phyloP scores from a whole-genome alignment of 2,329 filamentous ascomycete species.

The Niveomyces coronatus region DNA sequence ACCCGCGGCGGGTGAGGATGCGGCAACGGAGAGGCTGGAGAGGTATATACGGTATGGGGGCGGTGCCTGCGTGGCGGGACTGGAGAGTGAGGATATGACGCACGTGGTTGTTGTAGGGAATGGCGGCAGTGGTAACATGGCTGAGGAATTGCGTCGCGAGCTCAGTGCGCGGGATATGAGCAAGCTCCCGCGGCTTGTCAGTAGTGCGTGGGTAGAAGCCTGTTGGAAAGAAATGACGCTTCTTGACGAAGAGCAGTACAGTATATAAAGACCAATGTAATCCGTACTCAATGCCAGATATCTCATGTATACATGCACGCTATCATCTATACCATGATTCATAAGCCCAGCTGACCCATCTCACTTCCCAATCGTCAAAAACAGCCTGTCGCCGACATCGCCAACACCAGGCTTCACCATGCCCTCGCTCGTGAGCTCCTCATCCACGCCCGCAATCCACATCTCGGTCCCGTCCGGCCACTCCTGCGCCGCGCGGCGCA shows the following conservation, averaged over 20 bases:
- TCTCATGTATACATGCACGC: no score
- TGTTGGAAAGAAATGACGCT: conserved; percentile 72
- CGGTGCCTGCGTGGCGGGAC: conserved; percentile 42
- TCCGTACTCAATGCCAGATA: background rate
- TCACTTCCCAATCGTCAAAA: conserved; percentile 78
- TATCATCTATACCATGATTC: no score
- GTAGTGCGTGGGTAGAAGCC: conserved; percentile 61
- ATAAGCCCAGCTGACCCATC: no score
- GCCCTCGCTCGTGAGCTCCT: conserved; percentile 60
- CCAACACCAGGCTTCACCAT: conserved; percentile 89
- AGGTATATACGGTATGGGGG: conserved; percentile 60
- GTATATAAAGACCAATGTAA: conserved; percentile 13
- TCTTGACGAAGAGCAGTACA: conserved; percentile 65
- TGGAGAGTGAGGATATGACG: conserved; percentile 49
- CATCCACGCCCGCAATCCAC: conserved; percentile 75
- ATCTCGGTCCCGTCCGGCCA: conserved; percentile 72
- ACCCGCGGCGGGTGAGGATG: conserved; percentile 19
- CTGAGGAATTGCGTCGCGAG: conserved; percentile 30
- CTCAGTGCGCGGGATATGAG: conserved; percentile 32
- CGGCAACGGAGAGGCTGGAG: conserved; percentile 32
- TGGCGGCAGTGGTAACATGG: conserved; percentile 27
- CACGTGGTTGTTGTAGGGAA: conserved; percentile 57
- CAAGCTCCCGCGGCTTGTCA: conserved; percentile 59
- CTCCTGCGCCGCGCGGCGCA: conserved; percentile 47
- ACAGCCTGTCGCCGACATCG: conserved; percentile 83